Conservation (phyloP, 768 basidiomycete genomes). For the Boletus bicolor region DNA sequence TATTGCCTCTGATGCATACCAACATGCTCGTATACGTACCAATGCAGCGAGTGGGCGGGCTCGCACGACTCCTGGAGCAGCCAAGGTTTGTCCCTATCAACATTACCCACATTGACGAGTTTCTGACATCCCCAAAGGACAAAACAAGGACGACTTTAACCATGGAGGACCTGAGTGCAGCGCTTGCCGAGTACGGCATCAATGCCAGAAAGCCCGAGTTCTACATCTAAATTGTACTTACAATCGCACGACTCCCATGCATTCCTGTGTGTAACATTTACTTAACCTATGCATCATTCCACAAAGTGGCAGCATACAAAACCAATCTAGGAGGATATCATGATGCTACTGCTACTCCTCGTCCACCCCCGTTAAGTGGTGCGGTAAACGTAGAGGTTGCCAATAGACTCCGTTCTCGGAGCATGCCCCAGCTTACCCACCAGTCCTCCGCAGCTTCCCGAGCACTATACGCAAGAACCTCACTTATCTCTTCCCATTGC, state of each 20-base stretch:
- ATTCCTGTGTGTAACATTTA: background rate
- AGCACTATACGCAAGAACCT: conserved; percentile 47
- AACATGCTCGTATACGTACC: conserved; percentile 93
- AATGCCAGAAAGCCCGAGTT: conserved; percentile 93
- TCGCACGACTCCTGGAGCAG: conserved; percentile 56
- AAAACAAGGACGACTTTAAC: conserved; percentile 92
- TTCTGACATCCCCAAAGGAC: conserved; percentile 46
- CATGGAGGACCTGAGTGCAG: conserved; percentile 95
- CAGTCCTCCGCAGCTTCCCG: conserved; percentile 55
- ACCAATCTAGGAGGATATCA: background rate
- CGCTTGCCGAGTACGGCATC: conserved; percentile 94
- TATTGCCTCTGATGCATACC: conserved; percentile 94
- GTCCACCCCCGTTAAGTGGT: background rate
- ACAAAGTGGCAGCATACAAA: background rate
- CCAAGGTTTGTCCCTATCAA: conserved; percentile 49
- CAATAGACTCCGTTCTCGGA: conserved; percentile 34
- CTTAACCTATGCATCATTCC: background rate
- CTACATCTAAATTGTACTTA: conserved; percentile 53
- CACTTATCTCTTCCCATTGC: conserved; percentile 51
- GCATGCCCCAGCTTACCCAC: conserved; percentile 54
- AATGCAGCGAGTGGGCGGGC: conserved; percentile 77
- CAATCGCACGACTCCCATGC: background rate
- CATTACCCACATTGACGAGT: conserved; percentile 1
- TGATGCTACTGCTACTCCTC: background rate
- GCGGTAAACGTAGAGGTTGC: background rate